Conservation (phyloP, 805 yeast genomes). For the Saccharomycopsis sp. region DNA sequence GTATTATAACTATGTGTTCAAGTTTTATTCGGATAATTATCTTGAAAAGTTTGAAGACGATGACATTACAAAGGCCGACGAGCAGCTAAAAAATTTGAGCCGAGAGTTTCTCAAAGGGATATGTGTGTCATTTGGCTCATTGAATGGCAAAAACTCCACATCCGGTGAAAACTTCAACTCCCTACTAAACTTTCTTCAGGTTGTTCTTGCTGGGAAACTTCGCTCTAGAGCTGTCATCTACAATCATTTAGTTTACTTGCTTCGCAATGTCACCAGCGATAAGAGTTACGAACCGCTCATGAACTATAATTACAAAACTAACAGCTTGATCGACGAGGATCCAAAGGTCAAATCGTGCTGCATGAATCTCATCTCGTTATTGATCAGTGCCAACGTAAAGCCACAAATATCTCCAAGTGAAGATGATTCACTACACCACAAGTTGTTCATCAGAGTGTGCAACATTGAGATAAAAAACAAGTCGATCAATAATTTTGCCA, state of each 20-base stretch:
- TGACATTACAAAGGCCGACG: not conserved
- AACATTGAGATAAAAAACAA: constrained; percentile 16
- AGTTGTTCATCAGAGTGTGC: constrained; percentile 9
- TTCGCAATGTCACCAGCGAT: constrained; percentile 1
- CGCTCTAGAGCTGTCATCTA: not conserved
- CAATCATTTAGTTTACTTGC: constrained; percentile 12
- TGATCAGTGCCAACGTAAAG: constrained; percentile 19
- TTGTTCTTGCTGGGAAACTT: not conserved
- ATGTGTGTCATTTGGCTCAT: constrained; percentile 49
- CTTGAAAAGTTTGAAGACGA: constrained; percentile 25
- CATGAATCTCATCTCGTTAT: constrained; percentile 13
- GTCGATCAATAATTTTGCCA: constrained; percentile 9
- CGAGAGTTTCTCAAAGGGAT: constrained; percentile 51
- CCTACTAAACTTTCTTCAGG: constrained; percentile 31
- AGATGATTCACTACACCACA: constrained; percentile 6
- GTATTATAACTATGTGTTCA: constrained; percentile 15
- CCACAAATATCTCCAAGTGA: constrained; percentile 20
- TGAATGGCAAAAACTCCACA: constrained; percentile 41
- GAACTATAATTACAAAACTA: constrained; percentile 11
- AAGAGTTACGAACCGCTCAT: not conserved
- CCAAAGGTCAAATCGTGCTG: constrained; percentile 16
- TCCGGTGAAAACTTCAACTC: constrained; percentile 37
- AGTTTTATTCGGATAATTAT: constrained; percentile 24
- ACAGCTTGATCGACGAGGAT: constrained; percentile 3
- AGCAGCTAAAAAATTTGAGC: constrained; percentile 14